A percentile compares a stretch with the other conserved stretches of the same genome.
These are phyloP conservation scores for Amylocarpus encephaloides DNA, from an alignment of 2,329 filamentous ascomycete genomes.

Conservation along the genomic window DNA sequence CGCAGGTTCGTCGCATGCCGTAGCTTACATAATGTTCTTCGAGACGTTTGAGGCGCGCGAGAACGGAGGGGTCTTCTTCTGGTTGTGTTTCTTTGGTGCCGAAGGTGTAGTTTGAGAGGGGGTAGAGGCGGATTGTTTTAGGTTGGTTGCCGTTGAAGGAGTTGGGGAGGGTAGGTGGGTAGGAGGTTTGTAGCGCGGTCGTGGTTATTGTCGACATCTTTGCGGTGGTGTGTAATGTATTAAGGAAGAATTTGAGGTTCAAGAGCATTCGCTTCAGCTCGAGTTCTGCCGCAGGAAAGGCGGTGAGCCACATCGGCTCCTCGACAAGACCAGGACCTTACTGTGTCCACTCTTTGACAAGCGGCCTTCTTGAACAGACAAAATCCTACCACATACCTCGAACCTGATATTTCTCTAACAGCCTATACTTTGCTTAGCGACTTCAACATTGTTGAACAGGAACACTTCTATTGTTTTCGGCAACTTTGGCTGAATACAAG, in stretches of 20 bases:
- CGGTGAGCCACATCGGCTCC: slow-evolving; percentile 1
- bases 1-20: slow-evolving; percentile 95
- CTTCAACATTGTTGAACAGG: too few relatives aligned
- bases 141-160: slow-evolving; percentile 87
- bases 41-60: slow-evolving; percentile 86
- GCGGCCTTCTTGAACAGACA: too few relatives aligned
- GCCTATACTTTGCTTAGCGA: too few relatives aligned
- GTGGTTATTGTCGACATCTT: slow-evolving; percentile 81
- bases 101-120: slow-evolving; percentile 97
- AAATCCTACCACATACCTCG: too few relatives aligned
- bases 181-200: slow-evolving; percentile 67
- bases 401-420: too few relatives aligned
- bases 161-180: slow-evolving; percentile 71
- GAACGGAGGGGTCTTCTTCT: slow-evolving; percentile 93
- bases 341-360: too few relatives aligned
- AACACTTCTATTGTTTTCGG: too few relatives aligned
- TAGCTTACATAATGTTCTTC: slow-evolving; percentile 89
- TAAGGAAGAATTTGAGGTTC: neutral
- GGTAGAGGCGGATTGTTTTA: slow-evolving; percentile 82
- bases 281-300: neutral
- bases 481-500: neutral
- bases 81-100: slow-evolving; percentile 97
- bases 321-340: neutral
- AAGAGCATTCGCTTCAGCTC: neutral
- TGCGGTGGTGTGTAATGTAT: neutral